Base-by-base conservation (phyloP, 495 filamentous ascomycete genomes). In the Pyronema omphalodes region DNA sequence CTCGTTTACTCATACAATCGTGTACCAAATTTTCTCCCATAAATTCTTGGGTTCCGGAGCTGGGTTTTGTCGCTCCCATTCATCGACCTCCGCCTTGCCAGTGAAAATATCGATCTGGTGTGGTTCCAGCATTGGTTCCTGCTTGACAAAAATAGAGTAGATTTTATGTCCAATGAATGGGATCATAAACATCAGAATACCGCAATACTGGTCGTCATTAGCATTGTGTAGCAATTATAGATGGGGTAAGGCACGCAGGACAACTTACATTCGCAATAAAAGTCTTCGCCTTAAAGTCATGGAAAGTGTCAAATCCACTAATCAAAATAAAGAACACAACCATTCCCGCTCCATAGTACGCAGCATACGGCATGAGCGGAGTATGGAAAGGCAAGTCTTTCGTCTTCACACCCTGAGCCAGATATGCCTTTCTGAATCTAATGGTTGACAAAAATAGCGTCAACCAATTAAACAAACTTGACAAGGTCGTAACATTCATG, bases 11-110 rank as follows among this genome's bases (percentile, higher is more conserved):
- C 23, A 41, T 17, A 41, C 39, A 41, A 41, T 41, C 39, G 39
- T 41, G 15, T 41, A 41, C 59, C 59, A 61, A 34, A 60, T 60
- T 34, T 60, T 61, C 54, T 61, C 48, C 59, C 59, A 61, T 54
- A 17, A 54, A 46, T 62, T 62, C 43, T 35, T 55, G 1, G 60
- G 44, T 37, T 58, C 60, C 4, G 37, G 9, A 0, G 59, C 60
- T 1, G 55, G 55, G 15, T 62, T 58, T n/a, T 58, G 51, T 9
- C 60, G 64, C 57, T 74, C 71, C 52, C 74, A 67, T 0, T 67
- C 68, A 67, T 83, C 80, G 29, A 82, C 58, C 47, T 75, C 78
- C 4, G 71, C 74, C 67, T 82, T 82, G 8, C 79, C 79, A 19
- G 71, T 80, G 58, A 67, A 74, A 33, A 83, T 72, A 59, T 83